Conservation (phyloP, 768 basidiomycete species). For the Artomyces pyxidatus region DNA sequence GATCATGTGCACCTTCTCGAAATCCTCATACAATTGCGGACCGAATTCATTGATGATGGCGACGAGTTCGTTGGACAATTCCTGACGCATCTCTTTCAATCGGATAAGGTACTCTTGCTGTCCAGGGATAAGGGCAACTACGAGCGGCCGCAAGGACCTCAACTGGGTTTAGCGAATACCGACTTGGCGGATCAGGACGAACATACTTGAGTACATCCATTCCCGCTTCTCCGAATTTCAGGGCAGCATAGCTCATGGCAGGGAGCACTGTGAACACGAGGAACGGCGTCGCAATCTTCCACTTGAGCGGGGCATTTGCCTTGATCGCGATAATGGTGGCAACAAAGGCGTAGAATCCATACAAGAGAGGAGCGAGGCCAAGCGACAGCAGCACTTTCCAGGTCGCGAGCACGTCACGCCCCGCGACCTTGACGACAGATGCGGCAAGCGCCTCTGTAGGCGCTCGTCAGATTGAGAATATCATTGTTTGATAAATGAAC, state of each 20-base stretch:
- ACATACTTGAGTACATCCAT: slow-evolving; percentile 92
- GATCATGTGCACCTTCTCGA: slow-evolving; percentile 51
- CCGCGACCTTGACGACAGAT: slow-evolving; percentile 89
- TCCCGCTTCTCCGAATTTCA: slow-evolving; percentile 96
- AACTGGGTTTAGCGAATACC: slow-evolving; percentile 7
- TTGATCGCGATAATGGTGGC: slow-evolving; percentile 66
- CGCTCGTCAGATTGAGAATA: not conserved
- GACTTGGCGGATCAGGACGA: not conserved
- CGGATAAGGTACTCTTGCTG: slow-evolving; percentile 75
- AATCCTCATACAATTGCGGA: slow-evolving; percentile 79
- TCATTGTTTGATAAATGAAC: not conserved
- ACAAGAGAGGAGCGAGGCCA: slow-evolving; percentile 78
- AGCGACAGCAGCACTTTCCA: slow-evolving; percentile 96
- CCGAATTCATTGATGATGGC: slow-evolving; percentile 83
- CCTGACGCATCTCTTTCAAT: slow-evolving; percentile 62
- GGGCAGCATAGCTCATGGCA: slow-evolving; percentile 82
- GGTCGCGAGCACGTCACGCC: slow-evolving; percentile 86
- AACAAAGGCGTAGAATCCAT: slow-evolving; percentile 72
- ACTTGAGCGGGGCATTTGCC: slow-evolving; percentile 50
- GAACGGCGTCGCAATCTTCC: slow-evolving; percentile 69
- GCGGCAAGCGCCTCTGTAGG: slow-evolving; percentile 87
- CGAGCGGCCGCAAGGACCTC: slow-evolving; percentile 86
- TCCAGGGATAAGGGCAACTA: slow-evolving; percentile 81
- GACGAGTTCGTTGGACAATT: slow-evolving; percentile 75
- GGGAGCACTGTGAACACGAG: slow-evolving; percentile 66